Evolutionary conservation across 352 stramenopile species (phyloP).

Genomic region (Phytopythium delawarense): DNA sequence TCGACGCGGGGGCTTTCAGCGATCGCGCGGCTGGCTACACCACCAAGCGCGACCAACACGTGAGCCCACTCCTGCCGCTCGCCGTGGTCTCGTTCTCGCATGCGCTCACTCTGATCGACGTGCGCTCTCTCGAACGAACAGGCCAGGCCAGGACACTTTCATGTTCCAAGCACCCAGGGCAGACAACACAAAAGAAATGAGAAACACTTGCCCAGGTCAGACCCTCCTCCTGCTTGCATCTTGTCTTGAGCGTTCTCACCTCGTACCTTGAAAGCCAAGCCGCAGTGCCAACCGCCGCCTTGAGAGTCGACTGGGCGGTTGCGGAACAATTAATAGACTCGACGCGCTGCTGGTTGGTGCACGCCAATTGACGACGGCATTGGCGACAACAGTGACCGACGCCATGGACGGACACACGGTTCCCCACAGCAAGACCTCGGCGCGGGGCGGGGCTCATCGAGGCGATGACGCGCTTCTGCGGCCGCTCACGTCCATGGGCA

Average conservation of each 20-base stretch:
- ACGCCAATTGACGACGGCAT: background rate
- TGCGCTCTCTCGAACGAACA: background rate
- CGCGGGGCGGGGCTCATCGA: background rate
- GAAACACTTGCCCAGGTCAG: slow-evolving; percentile 1
- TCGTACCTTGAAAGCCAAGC: background rate
- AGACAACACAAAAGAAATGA: slow-evolving; percentile 2
- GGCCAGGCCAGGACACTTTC: background rate
- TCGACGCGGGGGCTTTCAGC: background rate
- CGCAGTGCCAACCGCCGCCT: background rate
- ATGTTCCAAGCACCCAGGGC: slow-evolving; percentile 1
- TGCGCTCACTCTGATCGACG: background rate
- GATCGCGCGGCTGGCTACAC: background rate
- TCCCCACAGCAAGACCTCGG: background rate
- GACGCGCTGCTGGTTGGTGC: background rate
- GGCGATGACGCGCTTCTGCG: slow-evolving; percentile 11
- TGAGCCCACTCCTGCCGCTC: background rate
- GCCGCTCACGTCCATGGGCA: slow-evolving; percentile 37
- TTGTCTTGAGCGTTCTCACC: background rate
- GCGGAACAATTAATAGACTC: background rate
- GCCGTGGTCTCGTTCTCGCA: background rate
- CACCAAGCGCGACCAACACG: background rate
- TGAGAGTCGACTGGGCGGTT: background rate
- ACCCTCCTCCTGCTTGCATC: background rate
- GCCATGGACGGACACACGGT: background rate
- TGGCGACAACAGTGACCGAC: background rate